These are phyloP conservation scores for Penicillium vulpinum DNA, from an alignment of 2,329 filamentous ascomycete species.

Conservation along the genomic window DNA sequence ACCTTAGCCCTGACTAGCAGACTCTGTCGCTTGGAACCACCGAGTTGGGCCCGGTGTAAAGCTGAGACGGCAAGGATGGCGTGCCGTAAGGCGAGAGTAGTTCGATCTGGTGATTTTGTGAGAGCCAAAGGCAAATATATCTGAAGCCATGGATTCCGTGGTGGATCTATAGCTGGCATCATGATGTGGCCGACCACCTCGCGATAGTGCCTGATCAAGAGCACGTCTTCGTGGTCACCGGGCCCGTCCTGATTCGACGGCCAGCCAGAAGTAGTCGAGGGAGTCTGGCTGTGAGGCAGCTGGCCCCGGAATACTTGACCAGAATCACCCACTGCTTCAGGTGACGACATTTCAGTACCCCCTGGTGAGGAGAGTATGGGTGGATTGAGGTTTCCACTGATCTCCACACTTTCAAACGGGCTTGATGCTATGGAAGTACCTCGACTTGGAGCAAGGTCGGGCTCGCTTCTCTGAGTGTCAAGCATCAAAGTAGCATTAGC, in stretches of 20 bases:
- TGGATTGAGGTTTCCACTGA: background rate
- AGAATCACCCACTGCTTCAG: background rate
- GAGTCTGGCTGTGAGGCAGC: background rate
- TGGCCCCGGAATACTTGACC: too few relatives aligned
- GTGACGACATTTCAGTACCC: background rate
- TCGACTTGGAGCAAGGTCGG: background rate
- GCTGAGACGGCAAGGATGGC: background rate
- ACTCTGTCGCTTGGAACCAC: background rate
- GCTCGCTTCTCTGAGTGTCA: background rate
- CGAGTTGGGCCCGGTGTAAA: background rate
- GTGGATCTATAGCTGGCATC: background rate
- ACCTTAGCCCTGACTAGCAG: background rate
- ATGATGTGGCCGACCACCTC: background rate
- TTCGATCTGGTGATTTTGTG: background rate
- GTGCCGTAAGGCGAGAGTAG: background rate
- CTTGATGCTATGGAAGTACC: background rate
- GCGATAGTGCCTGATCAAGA: background rate
- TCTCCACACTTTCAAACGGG: background rate
- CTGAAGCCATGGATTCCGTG: background rate
- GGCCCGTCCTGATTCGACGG: background rate
- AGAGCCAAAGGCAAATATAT: background rate
- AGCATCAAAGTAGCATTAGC: background rate
- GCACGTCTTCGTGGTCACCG: background rate
- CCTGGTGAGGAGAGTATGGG: background rate
- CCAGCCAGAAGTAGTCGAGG: background rate